phyloP scores from a whole-genome alignment of 2,329 filamentous ascomycete genomes.

The Fusarium sp. region DNA sequence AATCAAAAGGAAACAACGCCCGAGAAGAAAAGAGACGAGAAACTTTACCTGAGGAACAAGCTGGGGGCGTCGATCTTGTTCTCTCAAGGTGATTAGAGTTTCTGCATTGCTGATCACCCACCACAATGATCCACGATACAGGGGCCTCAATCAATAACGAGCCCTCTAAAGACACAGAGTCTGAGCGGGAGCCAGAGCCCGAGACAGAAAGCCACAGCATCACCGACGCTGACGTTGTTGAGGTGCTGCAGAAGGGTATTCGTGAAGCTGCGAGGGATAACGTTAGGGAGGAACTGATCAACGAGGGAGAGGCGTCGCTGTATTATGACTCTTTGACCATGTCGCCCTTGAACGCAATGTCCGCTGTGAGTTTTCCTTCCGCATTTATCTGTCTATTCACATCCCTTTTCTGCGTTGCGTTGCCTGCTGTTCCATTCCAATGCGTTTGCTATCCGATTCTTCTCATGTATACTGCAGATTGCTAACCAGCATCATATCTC shows the following conservation, averaged over 20 bases:
- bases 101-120: slow-evolving; percentile 20
- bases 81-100: slow-evolving; percentile 15
- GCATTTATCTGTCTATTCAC: not conserved
- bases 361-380: slow-evolving; percentile 59
- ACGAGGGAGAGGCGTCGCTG: slow-evolving; percentile 55
- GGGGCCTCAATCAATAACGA: slow-evolving; percentile 21
- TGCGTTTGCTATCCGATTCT: slow-evolving; percentile 25
- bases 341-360: slow-evolving; percentile 65
- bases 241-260: slow-evolving; percentile 38
- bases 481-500: slow-evolving; percentile 36
- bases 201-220: slow-evolving; percentile 33
- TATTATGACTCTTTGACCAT: slow-evolving; percentile 70
- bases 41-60: slow-evolving; percentile 12
- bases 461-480: slow-evolving; percentile 6
- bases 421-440: slow-evolving; percentile 1
- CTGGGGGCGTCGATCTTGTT: slow-evolving; percentile 14
- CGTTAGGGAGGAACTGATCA: slow-evolving; percentile 31
- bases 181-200: not conserved
- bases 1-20: not conserved
- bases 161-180: slow-evolving; percentile 13
- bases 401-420: not conserved
- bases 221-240: slow-evolving; percentile 46
- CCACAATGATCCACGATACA: slow-evolving; percentile 35
- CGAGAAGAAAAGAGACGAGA: not conserved
- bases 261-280: slow-evolving; percentile 35